Percentiles rank a stretch among this genome's conserved stretches.
Evolutionary conservation across 306 rosid genomes (phyloP).

Genomic region (Rosa multiflora): DNA sequence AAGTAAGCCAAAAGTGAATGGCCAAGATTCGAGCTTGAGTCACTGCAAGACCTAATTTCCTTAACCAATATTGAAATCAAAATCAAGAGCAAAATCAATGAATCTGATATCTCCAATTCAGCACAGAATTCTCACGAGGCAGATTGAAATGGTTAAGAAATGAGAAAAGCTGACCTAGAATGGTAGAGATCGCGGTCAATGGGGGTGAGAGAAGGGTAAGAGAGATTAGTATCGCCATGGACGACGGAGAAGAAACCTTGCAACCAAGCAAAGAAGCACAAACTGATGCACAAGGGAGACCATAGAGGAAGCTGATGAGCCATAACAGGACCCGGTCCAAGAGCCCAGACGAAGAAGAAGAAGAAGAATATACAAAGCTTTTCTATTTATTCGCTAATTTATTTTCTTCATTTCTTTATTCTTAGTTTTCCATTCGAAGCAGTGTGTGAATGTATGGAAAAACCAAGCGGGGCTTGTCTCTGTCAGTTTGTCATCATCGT

Average conservation of each 20-base stretch:
- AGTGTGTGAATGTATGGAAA: not conserved
- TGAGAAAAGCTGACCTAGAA: slow-evolving; percentile 52
- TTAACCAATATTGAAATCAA: not conserved
- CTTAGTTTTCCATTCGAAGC: not conserved
- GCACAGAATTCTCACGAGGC: not conserved
- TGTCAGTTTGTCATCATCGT: slow-evolving; percentile 4
- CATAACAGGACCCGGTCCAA: slow-evolving; percentile 41
- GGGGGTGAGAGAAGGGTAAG: slow-evolving; percentile 31
- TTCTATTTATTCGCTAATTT: not conserved
- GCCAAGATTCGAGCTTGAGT: not conserved
- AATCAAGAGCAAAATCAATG: not conserved
- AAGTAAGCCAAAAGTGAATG: not conserved
- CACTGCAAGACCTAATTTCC: not conserved
- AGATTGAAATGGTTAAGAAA: not conserved
- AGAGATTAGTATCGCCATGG: slow-evolving; percentile 41
- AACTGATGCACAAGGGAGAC: slow-evolving; percentile 29
- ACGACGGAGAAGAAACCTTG: slow-evolving; percentile 37
- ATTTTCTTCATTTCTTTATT: slow-evolving; percentile 17
- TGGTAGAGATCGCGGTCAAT: slow-evolving; percentile 88
- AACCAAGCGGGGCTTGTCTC: not conserved
- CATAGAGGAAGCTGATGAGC: slow-evolving; percentile 48
- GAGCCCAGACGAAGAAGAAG: not conserved
- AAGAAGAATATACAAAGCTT: not conserved
- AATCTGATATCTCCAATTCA: not conserved
- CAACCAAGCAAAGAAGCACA: slow-evolving; percentile 39